These are phyloP conservation scores for Rhodomyrtus psidioides DNA, from an alignment of 441 rosid genomes.

Conservation along the genomic window DNA sequence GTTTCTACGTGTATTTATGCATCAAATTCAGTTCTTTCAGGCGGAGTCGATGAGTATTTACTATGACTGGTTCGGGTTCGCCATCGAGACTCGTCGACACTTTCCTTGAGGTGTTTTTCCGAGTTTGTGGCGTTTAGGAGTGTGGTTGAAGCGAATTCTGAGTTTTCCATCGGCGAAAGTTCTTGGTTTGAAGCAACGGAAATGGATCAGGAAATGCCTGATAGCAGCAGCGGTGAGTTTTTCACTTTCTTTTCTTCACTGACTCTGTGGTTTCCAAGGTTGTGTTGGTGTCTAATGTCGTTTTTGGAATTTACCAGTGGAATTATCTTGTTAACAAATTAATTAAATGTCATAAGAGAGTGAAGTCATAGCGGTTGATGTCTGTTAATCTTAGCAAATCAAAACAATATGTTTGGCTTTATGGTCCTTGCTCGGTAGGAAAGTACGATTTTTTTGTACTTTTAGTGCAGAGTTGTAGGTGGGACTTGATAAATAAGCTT, in stretches of 20 bases:
- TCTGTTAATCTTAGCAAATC: background rate
- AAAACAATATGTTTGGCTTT: background rate
- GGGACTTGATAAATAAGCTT: background rate
- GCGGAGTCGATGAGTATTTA: background rate
- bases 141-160: background rate
- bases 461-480: background rate
- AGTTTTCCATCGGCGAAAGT: background rate
- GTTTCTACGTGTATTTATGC: background rate
- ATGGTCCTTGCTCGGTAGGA: background rate
- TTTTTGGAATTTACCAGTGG: background rate
- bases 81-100: background rate
- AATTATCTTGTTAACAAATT: background rate
- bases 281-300: background rate
- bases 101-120: background rate
- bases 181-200: constrained; percentile 18
- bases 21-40: background rate
- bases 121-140: background rate
- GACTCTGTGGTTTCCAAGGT: background rate
- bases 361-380: background rate
- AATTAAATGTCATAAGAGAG: background rate
- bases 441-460: background rate
- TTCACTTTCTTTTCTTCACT: background rate
- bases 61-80: background rate
- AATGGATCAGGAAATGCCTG: constrained; percentile 74
- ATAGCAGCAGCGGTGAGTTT: constrained; percentile 86